Evolutionary conservation across 306 rosid species (phyloP).

Genomic region (Cajanus cajan): DNA sequence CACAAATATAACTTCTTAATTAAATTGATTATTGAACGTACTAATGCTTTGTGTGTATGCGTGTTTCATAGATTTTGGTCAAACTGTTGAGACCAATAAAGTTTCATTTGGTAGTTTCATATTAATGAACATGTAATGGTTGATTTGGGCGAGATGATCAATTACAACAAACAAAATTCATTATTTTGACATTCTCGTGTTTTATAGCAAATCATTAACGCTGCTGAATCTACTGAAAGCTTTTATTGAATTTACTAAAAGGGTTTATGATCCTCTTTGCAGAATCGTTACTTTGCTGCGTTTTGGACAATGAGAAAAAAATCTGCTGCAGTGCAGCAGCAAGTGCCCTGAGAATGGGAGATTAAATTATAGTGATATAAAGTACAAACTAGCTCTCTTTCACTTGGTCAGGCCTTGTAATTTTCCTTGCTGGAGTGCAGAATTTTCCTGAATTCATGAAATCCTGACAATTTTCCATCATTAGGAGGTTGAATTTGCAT

Average conservation of each 20-base stretch:
- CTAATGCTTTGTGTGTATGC: background rate
- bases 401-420: background rate
- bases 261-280: slow-evolving; percentile 33
- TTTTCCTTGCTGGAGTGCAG: background rate
- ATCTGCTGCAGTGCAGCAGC: slow-evolving; percentile 33
- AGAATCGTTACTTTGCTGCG: slow-evolving; percentile 86
- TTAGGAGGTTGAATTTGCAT: slow-evolving; percentile 1
- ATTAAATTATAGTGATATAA: background rate
- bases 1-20: background rate
- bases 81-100: background rate
- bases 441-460: background rate
- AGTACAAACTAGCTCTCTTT: background rate
- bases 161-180: background rate
- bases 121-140: background rate
- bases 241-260: slow-evolving; percentile 18
- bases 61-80: background rate
- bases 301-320: slow-evolving; percentile 90
- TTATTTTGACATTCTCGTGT: background rate
- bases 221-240: background rate
- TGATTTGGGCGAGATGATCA: slow-evolving; percentile 2
- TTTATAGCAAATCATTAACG: background rate
- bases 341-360: slow-evolving; percentile 7
- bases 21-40: background rate
- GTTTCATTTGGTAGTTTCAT: background rate
- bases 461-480: background rate